Evolutionary conservation across 1,284 basidiomycete genomes (phyloP), one percentile per base, ranked within the genome.

Genomic region (Golubevia pallescens): DNA sequence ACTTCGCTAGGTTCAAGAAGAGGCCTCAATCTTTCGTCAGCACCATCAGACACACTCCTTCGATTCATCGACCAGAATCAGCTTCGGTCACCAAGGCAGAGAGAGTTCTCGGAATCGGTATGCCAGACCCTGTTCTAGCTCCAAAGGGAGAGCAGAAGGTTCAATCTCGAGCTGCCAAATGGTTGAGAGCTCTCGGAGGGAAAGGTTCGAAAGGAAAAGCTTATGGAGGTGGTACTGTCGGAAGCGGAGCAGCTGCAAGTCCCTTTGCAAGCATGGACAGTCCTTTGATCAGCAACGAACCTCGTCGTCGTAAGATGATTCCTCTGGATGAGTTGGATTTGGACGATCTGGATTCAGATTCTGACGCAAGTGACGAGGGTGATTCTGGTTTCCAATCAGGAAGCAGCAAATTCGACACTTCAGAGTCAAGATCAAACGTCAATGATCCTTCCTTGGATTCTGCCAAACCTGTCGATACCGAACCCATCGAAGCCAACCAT

Each of bases 1-100:
- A 77, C 13, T 52, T 24, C 19, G 23, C 48, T 6, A 63, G 56
- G 14, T 21, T 38, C 6, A 48, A 65, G 20, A 5, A 21, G 19
- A 55, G 63, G 10, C 67, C 58, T 7, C 65, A 69, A 23, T 79
- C 78, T 14, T 81, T 81, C 61, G 76, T 81, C 57, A 78, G 75
- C 61, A 81, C 79, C 16, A 81, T 81, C 68, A 68, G 70, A 34
- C 74, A 65, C 54, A 74, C 74, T 10, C 65, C 77, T n/a, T 77
- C 79, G 3, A 65, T 73, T 24, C 71, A 73, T 34, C 63, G 70
- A 1, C 59, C 54, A 10, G 63, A 66, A 48, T 7, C 58, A 1
- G 58, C 68, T 14, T 63, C 60, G 5, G 61, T 67, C 20, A 56
- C 70, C 5, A 81, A 78, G 57, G 78, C 78, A 21, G 78, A 81